Evolutionary conservation across 345 rosid genomes (phyloP), one percentile per base, ranked within the genome.

Genomic region (Citrus hindsii): DNA sequence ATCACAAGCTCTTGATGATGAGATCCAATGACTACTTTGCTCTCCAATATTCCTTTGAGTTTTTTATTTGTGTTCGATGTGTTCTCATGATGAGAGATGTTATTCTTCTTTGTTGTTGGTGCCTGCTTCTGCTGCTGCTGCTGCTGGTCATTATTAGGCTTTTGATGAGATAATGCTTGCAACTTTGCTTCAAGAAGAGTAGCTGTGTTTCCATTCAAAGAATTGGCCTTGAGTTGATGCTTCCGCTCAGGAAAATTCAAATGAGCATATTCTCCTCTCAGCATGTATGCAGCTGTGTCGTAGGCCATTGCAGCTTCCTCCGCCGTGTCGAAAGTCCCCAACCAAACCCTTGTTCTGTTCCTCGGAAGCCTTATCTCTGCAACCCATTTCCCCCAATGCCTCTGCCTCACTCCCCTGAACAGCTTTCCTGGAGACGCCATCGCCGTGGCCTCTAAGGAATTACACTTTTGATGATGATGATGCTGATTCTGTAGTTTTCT

Each of bases 371-470:
- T 86, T 65, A 96, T 96, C 84, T 96, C 99, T 1, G 99, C 97
- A 1, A 96, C 99, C 99, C 99, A 96, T 87, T 94, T 96, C 0
- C 99, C 97, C 99, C 99, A 94, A 73, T 92, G 99, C 86, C 98
- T 90, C 80, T 90, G 97, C 78, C 99, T 89, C 69, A 94, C 99
- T 48, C 99, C 99, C 85, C 99, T 81, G 76, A 85, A 96, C 77
- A 94, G 74, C 88, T 96, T 96, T 28, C 90, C 89, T 0, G 88
- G 76, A 3, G 89, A 69, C 0, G 89, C 71, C 9, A 46, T 4
- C 18, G 51, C 18, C 51, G 51, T 46, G 51, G 79, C 77, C 0
- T 82, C 28, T 14, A 75, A 42, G 10, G 71, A 68, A 51, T 72
- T 53, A 67, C 60, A 71, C 82, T 86, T 88, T 28, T 78, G 86